phyloP scores from a whole-genome alignment of 2,329 filamentous ascomycete genomes.

The Coniochaeta ligniaria region DNA sequence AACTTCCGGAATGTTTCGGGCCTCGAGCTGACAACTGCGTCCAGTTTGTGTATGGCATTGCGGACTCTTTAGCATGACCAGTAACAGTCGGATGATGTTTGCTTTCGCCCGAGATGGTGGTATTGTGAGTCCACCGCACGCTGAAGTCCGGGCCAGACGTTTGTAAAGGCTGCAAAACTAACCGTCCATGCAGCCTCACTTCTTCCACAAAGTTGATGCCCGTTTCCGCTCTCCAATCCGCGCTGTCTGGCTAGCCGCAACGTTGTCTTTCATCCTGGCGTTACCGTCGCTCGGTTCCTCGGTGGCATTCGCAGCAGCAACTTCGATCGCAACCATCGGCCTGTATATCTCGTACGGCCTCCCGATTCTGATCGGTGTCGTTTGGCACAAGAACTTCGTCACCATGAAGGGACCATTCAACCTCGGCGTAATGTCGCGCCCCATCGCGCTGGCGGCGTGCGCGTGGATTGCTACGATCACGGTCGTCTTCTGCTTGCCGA shows the following conservation, averaged over 20 bases:
- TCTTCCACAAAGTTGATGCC: slow-evolving; percentile 46
- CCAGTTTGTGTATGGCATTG: slow-evolving; percentile 53
- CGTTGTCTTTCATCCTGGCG: slow-evolving; percentile 45
- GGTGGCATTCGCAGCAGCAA: slow-evolving; percentile 51
- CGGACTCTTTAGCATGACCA: slow-evolving; percentile 50
- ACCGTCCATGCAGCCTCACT: slow-evolving; percentile 25
- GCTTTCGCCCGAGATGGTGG: slow-evolving; percentile 49
- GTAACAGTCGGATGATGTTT: slow-evolving; percentile 53
- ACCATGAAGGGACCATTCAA: slow-evolving; percentile 49
- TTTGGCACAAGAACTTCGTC: slow-evolving; percentile 42
- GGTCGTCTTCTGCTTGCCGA: slow-evolving; percentile 50
- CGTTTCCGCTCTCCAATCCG: slow-evolving; percentile 41
- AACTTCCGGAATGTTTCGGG: neutral
- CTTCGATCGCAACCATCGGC: slow-evolving; percentile 51
- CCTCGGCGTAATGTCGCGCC: slow-evolving; percentile 34
- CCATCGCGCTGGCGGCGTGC: slow-evolving; percentile 38
- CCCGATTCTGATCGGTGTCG: slow-evolving; percentile 46
- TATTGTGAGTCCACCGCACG: slow-evolving; percentile 24
- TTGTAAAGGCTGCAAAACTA: neutral
- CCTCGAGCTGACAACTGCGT: neutral
- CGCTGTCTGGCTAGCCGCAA: slow-evolving; percentile 48
- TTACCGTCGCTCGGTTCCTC: slow-evolving; percentile 46
- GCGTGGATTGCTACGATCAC: slow-evolving; percentile 48
- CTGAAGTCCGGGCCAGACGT: neutral
- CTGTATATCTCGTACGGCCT: slow-evolving; percentile 52